Evolutionary conservation across 345 rosid species (phyloP), one percentile per base, ranked within the genome.

Genomic region (Microthlaspi erraticum): DNA sequence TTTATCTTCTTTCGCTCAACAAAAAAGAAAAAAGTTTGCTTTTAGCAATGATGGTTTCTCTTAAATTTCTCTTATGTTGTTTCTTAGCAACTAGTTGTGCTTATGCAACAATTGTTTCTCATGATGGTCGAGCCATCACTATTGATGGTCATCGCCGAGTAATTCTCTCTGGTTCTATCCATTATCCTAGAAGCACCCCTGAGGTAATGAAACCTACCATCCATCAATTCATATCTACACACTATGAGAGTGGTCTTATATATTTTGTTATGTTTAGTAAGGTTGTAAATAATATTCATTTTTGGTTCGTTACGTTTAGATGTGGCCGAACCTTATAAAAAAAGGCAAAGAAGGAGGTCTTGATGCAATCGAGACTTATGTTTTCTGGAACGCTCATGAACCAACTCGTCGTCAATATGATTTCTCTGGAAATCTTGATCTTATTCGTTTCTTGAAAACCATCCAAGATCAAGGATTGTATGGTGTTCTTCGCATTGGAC

Each of bases 281-380:
- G 17, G 8, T 16, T 17, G 3, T 13, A 2, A 10, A 16, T 38
- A 34, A 65, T 1, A 50, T 17, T 26, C 10, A 1, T 54, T 20
- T 18, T 0, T n/a, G 6, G 3, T 10, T 33, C 3, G 5, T 11
- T 51, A 38, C 6, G 3, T 58, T 14, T 67, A 86, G 86, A 86
- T 86, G 91, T 86, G 91, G 91, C 78, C 83, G 11, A 81, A 81
- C 70, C 77, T 84, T 17, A 86, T 83, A 1, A 73, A 65, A 64
- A 82, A 83, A 43, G 68, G 84, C 0, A 86, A 80, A 66, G 84
- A 82, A 31, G 85, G 91, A 8, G 86, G 88, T 9, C 75, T 87
- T 9, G 81, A 83, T 77, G 75, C 81, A 0, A 79, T 87, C 37
- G 91, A 87, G 1, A 79, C 88, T 0, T 87, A 87, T 7, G 73